phyloP scores from a whole-genome alignment of 768 basidiomycete genomes.

The Krasilnikovozyma curviuscula region DNA sequence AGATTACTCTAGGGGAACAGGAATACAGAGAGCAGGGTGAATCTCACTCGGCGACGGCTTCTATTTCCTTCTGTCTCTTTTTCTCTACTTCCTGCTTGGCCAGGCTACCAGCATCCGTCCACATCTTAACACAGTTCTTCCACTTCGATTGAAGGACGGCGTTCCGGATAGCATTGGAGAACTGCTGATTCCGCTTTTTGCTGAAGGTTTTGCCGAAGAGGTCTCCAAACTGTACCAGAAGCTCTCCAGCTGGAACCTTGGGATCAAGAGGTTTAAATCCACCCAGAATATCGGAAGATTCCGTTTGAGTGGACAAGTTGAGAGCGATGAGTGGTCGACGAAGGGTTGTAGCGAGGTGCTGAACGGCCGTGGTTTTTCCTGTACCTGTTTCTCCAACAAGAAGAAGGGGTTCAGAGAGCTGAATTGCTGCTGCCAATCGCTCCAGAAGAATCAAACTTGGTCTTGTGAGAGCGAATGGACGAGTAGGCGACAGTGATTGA shows the following conservation, averaged over 20 bases:
- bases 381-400: constrained; percentile 98
- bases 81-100: constrained; percentile 14
- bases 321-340: constrained; percentile 60
- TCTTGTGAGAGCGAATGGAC: constrained; percentile 70
- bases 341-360: constrained; percentile 64
- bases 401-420: constrained; percentile 60
- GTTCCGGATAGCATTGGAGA: constrained; percentile 9
- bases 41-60: constrained; percentile 3
- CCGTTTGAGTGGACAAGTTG: constrained; percentile 90
- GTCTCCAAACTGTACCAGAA: constrained; percentile 34
- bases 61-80: background rate
- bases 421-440: constrained; percentile 53
- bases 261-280: constrained; percentile 93
- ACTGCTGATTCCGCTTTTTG: constrained; percentile 5
- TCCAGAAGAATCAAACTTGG: constrained; percentile 64
- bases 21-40: background rate
- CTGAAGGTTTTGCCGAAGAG: constrained; percentile 10
- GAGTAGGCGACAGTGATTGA: background rate
- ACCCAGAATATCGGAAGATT: constrained; percentile 79
- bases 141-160: constrained; percentile 9
- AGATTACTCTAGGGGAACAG: background rate
- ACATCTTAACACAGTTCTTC: constrained; percentile 40
- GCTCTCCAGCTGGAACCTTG: constrained; percentile 46
- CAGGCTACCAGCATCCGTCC: constrained; percentile 34
- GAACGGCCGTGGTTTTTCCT: constrained; percentile 84